phyloP scores from a whole-genome alignment of 306 rosid genomes.

The Sesbania bispinosa region DNA sequence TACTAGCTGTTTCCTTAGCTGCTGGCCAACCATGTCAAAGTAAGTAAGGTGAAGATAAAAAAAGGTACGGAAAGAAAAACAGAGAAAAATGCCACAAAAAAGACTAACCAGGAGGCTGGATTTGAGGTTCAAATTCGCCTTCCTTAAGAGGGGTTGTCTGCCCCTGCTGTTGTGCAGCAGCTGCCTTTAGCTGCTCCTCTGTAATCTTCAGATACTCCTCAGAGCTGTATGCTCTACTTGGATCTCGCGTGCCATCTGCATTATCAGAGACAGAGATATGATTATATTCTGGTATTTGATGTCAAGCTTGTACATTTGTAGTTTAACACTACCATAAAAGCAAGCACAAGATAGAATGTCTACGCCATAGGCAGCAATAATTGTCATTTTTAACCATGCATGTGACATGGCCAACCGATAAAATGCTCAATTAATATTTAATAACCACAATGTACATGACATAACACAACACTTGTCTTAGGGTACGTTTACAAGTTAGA shows the following conservation, averaged over 20 bases:
- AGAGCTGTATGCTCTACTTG: conserved; percentile 56
- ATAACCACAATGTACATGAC: neutral
- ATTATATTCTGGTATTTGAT: conserved; percentile 12
- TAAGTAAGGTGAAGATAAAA: neutral
- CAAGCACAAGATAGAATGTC: no score
- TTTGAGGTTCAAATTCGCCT: conserved; percentile 39
- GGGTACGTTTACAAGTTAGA: no score
- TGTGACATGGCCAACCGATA: neutral
- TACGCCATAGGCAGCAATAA: no score
- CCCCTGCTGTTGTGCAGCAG: conserved; percentile 46
- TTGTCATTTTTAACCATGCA: neutral
- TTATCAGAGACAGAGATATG: conserved; percentile 17
- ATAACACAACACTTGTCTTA: neutral
- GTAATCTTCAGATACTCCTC: conserved; percentile 86
- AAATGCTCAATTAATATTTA: neutral
- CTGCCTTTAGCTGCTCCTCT: conserved; percentile 76
- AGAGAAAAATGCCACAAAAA: neutral
- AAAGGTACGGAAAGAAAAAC: neutral
- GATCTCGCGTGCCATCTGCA: conserved; percentile 47
- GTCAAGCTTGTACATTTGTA: neutral
- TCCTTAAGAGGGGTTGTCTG: conserved; percentile 40
- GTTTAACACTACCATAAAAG: no score
- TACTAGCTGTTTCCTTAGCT: conserved; percentile 41
- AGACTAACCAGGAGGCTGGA: conserved; percentile 52
- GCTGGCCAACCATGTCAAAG: conserved; percentile 27